Evolutionary conservation across 495 filamentous ascomycete genomes (phyloP), one percentile per base, ranked within the genome.

Genomic region (Beverwykella pulmonaria): DNA sequence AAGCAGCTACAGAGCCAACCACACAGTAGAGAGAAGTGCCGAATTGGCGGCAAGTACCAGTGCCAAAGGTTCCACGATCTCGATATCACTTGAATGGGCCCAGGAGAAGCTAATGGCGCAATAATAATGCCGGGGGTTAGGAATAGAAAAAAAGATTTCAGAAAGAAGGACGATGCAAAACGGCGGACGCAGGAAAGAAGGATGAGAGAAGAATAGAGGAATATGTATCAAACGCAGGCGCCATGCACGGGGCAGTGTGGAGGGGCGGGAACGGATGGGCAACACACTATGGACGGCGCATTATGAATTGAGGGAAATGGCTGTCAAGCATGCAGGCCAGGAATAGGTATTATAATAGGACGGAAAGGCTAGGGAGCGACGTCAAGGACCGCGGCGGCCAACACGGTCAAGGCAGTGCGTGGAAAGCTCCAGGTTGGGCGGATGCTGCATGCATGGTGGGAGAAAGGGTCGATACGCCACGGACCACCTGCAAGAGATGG

Each of bases 271-370:
- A 67, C 27, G 46, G 54, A 46, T 23, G 17, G 39, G 44, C 20
- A 55, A 3, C n/a, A n/a, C n/a, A 32, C 65, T 64, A 69, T 9
- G 60, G 10, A 26, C 19, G 22, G 53, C 36, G 63, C 68, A 71
- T 71, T 53, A 57, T 61, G 56, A 46, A 68, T 68, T 19, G 66
- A 69, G 54, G 39, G 36, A 59, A 61, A 55, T 19, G 58, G 49
- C 57, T 34, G 63, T 53, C 62, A 58, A 56, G 64, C 56, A 54
- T 30, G 50, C 49, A 52, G 50, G 69, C 69, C 59, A 60, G 64
- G 26, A 71, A 71, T 60, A 60, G 64, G 15, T 52, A 54, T 63
- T 69, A 67, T 71, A 67, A 56, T 63, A 66, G 49, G 15, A 39
- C 34, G 27, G 53, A 53, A 20, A 53, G 63, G 47, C 60, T 55